These are phyloP conservation scores for Salix koriyanagi DNA, from an alignment of 345 rosid genomes.

Conservation along the genomic window DNA sequence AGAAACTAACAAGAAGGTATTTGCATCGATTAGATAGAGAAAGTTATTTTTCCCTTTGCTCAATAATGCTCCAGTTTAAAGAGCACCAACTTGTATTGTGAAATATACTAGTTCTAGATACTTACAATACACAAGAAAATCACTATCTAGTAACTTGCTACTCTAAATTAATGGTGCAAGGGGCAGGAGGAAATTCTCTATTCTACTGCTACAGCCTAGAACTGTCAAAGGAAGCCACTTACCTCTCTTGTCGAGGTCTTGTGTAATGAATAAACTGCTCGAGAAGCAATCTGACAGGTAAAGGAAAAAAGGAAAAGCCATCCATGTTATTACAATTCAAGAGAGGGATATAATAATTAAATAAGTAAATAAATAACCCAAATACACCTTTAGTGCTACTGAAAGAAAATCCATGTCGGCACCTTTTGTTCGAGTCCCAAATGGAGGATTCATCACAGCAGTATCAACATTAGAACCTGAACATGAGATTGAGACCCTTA, in stretches of 20 bases:
- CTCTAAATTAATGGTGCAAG: not conserved
- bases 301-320: not conserved
- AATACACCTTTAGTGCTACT: conserved; percentile 61
- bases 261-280: conserved; percentile 93
- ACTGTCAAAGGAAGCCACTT: conserved; percentile 19
- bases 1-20: not conserved
- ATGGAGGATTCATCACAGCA: conserved; percentile 93
- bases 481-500: conserved; percentile 4
- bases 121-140: not conserved
- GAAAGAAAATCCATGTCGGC: conserved; percentile 83
- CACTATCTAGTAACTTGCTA: not conserved
- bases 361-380: not conserved
- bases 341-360: not conserved
- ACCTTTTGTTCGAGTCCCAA: conserved; percentile 86
- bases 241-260: conserved; percentile 98
- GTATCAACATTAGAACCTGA: conserved; percentile 69
- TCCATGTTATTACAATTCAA: not conserved
- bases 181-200: not conserved
- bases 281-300: conserved; percentile 60
- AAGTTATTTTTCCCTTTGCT: not conserved
- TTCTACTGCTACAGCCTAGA: not conserved
- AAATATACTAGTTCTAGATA: not conserved
- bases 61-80: not conserved
- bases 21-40: not conserved
- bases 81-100: not conserved